phyloP scores from a whole-genome alignment of 208 protist species.

The Novymonas esmeraldas region DNA sequence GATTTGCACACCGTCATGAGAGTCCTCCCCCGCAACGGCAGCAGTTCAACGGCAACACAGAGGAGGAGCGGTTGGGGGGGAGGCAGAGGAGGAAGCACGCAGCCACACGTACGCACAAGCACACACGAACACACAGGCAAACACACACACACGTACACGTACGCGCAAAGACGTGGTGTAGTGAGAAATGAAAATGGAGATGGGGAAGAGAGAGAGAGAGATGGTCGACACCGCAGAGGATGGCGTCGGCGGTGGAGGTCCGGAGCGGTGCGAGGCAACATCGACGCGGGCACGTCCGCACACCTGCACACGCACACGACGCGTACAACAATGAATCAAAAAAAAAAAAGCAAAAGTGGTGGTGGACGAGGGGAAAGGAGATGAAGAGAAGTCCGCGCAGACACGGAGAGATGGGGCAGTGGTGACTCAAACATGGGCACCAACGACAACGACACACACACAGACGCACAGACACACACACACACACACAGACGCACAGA shows the following conservation, averaged over 20 bases:
- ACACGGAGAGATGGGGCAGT: no score
- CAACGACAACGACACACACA: not conserved
- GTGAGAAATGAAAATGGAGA: no score
- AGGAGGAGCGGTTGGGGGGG: no score
- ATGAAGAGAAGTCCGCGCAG: not conserved
- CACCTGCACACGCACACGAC: not conserved
- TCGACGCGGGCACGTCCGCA: not conserved
- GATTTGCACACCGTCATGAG: no score
- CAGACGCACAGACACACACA: not conserved
- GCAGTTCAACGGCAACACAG: no score
- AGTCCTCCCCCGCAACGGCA: no score
- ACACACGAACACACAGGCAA: no score
- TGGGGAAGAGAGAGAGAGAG: not conserved
- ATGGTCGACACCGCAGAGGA: not conserved
- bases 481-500: not conserved
- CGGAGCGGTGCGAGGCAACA: not conserved
- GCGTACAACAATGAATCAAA: not conserved
- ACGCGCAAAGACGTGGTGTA: no score
- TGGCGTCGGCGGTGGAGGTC: not conserved
- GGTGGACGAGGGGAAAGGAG: slow-evolving; percentile 6
- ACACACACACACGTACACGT: no score
- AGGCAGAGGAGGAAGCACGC: no score
- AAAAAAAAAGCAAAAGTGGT: not conserved
- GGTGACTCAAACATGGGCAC: no score
- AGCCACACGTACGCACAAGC: no score